Conservation (phyloP, 169 alveolate species). For the Plasmodium inui region DNA sequence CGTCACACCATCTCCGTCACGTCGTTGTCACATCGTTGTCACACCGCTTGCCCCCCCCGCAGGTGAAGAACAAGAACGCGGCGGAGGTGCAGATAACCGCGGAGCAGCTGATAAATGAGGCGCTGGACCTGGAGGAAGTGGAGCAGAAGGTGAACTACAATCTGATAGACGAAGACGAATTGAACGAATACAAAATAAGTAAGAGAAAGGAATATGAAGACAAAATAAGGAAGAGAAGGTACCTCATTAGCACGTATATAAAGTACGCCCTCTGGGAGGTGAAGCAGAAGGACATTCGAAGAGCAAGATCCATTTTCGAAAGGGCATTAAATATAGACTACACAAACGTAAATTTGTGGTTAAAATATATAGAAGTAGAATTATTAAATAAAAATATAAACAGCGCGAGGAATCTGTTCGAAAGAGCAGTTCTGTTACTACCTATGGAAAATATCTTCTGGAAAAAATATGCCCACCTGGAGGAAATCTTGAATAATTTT, state of each 20-base stretch:
- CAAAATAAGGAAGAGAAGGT: constrained; percentile 94
- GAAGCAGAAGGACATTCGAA: constrained; percentile 92
- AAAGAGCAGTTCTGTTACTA: constrained; percentile 95
- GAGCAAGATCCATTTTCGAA: constrained; percentile 97
- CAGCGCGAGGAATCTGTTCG: constrained; percentile 97
- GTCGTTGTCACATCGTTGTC: background rate
- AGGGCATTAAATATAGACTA: constrained; percentile 97
- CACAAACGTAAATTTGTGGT: constrained; percentile 95
- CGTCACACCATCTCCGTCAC: background rate
- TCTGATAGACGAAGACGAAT: constrained; percentile 94
- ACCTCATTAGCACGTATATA: constrained; percentile 97
- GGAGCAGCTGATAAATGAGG: constrained; percentile 98
- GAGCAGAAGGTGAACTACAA: constrained; percentile 86
- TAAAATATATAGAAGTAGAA: constrained; percentile 98
- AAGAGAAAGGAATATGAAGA: constrained; percentile 98
- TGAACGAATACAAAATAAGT: constrained; percentile 93
- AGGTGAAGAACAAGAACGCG: constrained; percentile 96
- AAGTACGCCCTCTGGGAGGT: constrained; percentile 99
- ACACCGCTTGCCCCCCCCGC: background rate
- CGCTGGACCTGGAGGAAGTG: constrained; percentile 94
- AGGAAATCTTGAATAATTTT: constrained; percentile 96
- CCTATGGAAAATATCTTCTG: constrained; percentile 99
- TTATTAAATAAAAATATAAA: constrained; percentile 95
- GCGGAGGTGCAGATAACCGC: constrained; percentile 99
- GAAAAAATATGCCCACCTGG: constrained; percentile 99